phyloP scores from a whole-genome alignment of 2,329 filamentous ascomycete genomes.

The Cordyceps militaris region DNA sequence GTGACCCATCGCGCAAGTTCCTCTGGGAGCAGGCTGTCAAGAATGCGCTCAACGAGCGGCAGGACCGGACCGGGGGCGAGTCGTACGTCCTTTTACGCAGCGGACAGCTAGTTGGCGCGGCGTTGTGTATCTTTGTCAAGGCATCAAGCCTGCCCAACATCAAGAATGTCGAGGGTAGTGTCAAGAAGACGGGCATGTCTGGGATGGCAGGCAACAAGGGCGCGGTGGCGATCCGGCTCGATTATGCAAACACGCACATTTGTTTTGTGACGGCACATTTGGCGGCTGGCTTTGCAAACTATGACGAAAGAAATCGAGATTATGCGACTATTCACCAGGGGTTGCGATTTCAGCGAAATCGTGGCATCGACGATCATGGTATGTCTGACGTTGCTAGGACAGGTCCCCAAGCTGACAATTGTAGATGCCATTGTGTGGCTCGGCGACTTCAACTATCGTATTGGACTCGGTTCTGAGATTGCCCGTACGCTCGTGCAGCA shows the following conservation, averaged over 20 bases:
- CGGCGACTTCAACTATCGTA: slow-evolving; percentile 97
- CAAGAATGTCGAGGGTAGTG: slow-evolving; percentile 92
- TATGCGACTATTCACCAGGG: slow-evolving; percentile 85
- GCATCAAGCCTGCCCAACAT: slow-evolving; percentile 69
- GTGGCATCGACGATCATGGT: slow-evolving; percentile 87
- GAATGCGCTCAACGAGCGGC: slow-evolving; percentile 65
- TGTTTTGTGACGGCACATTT: slow-evolving; percentile 96
- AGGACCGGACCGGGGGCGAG: slow-evolving; percentile 57
- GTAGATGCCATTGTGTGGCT: slow-evolving; percentile 79
- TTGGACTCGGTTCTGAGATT: slow-evolving; percentile 73
- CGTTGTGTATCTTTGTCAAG: slow-evolving; percentile 85
- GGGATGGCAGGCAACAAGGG: slow-evolving; percentile 98
- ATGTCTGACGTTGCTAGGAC: slow-evolving; percentile 15
- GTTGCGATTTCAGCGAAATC: slow-evolving; percentile 82
- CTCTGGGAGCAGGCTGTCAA: slow-evolving; percentile 82
- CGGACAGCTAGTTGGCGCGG: slow-evolving; percentile 90
- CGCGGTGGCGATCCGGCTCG: slow-evolving; percentile 90
- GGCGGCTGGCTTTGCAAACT: slow-evolving; percentile 92
- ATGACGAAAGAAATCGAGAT: slow-evolving; percentile 90
- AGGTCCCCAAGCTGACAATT: slow-evolving; percentile 18
- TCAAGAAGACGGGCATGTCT: slow-evolving; percentile 92
- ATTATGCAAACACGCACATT: slow-evolving; percentile 85
- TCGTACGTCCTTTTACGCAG: slow-evolving; percentile 86
- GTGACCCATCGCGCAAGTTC: slow-evolving; percentile 77
- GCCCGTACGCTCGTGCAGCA: slow-evolving; percentile 67